Evolutionary conservation across 768 basidiomycete genomes (phyloP).

Genomic region (Phylloporus sp.): DNA sequence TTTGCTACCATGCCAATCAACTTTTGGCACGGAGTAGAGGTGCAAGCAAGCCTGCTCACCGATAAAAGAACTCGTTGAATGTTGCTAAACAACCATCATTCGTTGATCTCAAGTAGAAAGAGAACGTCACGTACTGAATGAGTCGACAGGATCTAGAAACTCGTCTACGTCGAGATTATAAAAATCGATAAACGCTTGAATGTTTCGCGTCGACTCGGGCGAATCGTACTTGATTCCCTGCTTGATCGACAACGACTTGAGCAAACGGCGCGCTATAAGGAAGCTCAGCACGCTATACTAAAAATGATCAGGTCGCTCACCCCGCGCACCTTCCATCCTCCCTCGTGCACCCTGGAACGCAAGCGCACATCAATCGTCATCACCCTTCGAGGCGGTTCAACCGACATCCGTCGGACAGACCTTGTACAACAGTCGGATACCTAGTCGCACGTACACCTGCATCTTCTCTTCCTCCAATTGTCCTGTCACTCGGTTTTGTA

Average conservation of each 20-base stretch:
- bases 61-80: conserved; percentile 92
- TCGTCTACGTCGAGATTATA: conserved; percentile 81
- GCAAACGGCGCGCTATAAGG: conserved; percentile 43
- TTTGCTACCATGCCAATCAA: conserved; percentile 50
- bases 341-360: conserved; percentile 65
- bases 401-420: conserved; percentile 27
- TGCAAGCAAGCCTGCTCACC: conserved; percentile 33
- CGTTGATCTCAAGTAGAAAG: neutral
- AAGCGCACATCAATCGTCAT: neutral
- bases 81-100: conserved; percentile 49
- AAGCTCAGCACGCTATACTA: neutral
- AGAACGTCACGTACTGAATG: conserved; percentile 62
- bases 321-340: conserved; percentile 84
- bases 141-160: conserved; percentile 75
- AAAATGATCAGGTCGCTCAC: conserved; percentile 37
- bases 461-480: conserved; percentile 98
- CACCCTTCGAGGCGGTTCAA: neutral
- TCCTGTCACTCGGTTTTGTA: conserved; percentile 90
- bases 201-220: conserved; percentile 79
- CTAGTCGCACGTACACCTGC: conserved; percentile 89
- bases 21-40: neutral
- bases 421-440: conserved; percentile 91
- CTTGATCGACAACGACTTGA: conserved; percentile 89
- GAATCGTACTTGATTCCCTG: conserved; percentile 92
- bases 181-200: conserved; percentile 85